A percentile compares a stretch with the other conserved stretches of the same genome.
Conservation (phyloP, 768 basidiomycete genomes). For the Chalciporus pseudorubinellus region DNA sequence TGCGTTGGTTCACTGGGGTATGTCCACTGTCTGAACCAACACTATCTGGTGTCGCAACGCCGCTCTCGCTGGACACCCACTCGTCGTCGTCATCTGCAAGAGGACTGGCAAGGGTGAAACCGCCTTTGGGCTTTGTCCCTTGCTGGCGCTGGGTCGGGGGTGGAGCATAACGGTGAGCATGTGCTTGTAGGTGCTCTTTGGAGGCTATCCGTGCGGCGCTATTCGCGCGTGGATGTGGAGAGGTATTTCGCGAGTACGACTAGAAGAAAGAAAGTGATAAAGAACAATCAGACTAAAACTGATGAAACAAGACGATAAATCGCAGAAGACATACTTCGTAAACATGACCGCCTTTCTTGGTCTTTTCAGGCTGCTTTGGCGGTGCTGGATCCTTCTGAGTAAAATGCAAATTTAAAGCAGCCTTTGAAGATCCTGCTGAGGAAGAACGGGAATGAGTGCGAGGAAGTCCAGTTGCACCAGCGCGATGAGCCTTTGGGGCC, state of each 20-base stretch:
- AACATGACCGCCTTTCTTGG: conserved; percentile 44
- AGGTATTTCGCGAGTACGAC: conserved; percentile 24
- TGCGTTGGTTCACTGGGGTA: conserved; percentile 31
- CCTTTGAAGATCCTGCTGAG: conserved; percentile 52
- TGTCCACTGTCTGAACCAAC: conserved; percentile 43
- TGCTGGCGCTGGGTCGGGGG: conserved; percentile 29
- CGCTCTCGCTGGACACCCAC: conserved; percentile 79
- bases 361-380: conserved; percentile 48
- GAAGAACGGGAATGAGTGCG: conserved; percentile 65
- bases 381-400: conserved; percentile 59
- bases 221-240: conserved; percentile 26
- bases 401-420: conserved; percentile 60
- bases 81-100: conserved; percentile 59
- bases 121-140: conserved; percentile 42
- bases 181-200: conserved; percentile 35
- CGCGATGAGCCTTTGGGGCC: conserved; percentile 51
- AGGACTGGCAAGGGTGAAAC: conserved; percentile 58
- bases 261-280: conserved; percentile 5
- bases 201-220: conserved; percentile 28
- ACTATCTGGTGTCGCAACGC: conserved; percentile 62
- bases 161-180: conserved; percentile 34
- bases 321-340: conserved; percentile 43
- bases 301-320: conserved; percentile 12
- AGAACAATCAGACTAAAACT: conserved; percentile 13
- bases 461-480: conserved; percentile 42